Evolutionary conservation across 192 early-diverging fungal genomes (phyloP).

Genomic region (Backusella luteola): DNA sequence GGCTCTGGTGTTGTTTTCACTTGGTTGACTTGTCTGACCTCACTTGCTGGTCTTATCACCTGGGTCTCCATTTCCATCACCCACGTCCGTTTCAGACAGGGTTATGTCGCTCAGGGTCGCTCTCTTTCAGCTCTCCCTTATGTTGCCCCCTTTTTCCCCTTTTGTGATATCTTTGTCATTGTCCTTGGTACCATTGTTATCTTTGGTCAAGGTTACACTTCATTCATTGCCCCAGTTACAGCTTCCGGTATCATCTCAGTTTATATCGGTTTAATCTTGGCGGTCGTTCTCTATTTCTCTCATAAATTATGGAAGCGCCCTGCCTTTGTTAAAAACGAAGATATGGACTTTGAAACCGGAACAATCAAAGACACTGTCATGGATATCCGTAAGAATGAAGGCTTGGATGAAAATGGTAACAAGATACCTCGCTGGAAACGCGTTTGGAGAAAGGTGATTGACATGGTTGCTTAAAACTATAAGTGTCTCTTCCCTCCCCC

Average conservation of each 20-base stretch:
- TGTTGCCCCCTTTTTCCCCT: slow-evolving; percentile 71
- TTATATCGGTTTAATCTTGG: slow-evolving; percentile 63
- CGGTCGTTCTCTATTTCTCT: slow-evolving; percentile 54
- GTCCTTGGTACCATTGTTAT: slow-evolving; percentile 58
- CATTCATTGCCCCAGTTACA: slow-evolving; percentile 52
- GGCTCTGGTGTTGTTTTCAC: slow-evolving; percentile 71
- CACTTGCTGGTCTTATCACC: slow-evolving; percentile 76
- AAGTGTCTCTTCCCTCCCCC: too few species aligned
- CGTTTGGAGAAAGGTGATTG: background rate
- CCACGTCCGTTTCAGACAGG: slow-evolving; percentile 84
- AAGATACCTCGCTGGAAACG: slow-evolving; percentile 22
- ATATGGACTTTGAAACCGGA: slow-evolving; percentile 63
- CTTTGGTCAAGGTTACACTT: slow-evolving; percentile 57
- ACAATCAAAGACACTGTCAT: slow-evolving; percentile 28
- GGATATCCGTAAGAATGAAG: slow-evolving; percentile 6
- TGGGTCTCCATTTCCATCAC: slow-evolving; percentile 83
- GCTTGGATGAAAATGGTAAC: slow-evolving; percentile 7
- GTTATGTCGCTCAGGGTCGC: slow-evolving; percentile 69
- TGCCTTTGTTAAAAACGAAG: slow-evolving; percentile 48
- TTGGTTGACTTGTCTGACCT: slow-evolving; percentile 64
- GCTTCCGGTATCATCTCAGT: slow-evolving; percentile 54
- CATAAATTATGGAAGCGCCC: slow-evolving; percentile 51
- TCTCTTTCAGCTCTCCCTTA: slow-evolving; percentile 69
- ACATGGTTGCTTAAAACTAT: slow-evolving; percentile 20
- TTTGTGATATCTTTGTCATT: slow-evolving; percentile 68